Conservation (phyloP, 2,329 filamentous ascomycete genomes). For the Didymosphaeria variabile region DNA sequence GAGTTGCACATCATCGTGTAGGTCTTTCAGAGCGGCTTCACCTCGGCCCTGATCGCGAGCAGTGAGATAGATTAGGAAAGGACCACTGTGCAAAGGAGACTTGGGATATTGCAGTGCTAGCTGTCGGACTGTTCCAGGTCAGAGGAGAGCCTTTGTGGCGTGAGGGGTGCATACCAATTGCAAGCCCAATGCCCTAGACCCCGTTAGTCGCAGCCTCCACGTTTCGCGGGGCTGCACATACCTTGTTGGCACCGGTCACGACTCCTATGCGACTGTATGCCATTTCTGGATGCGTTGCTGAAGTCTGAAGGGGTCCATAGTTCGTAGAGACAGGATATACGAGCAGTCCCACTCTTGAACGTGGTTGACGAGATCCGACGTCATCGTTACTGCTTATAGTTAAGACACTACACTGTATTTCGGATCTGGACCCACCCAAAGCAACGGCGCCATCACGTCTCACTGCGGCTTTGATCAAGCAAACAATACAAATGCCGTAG, state of each 20-base stretch:
- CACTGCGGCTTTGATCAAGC: neutral
- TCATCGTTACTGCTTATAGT: neutral
- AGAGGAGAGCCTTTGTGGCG: conserved; percentile 1
- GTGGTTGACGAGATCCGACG: neutral
- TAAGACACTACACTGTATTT: neutral
- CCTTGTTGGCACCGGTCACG: conserved; percentile 66
- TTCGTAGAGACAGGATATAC: neutral
- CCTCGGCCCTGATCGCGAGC: conserved; percentile 60
- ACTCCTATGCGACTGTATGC: conserved; percentile 55
- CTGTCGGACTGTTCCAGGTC: conserved; percentile 55
- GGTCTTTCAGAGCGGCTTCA: conserved; percentile 55
- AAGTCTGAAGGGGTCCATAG: neutral
- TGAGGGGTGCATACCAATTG: conserved; percentile 50
- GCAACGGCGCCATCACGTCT: no score
- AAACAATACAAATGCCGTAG: neutral
- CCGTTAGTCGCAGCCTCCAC: conserved; percentile 18
- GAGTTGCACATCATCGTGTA: conserved; percentile 56
- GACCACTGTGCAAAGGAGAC: conserved; percentile 57
- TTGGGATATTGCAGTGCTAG: conserved; percentile 63
- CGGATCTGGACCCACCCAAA: neutral
- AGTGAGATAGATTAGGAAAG: conserved; percentile 63
- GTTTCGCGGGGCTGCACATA: conserved; percentile 18
- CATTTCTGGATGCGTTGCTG: conserved; percentile 24
- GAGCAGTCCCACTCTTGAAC: neutral
- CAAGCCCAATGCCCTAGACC: conserved; percentile 55